Conservation (phyloP, 2,329 filamentous ascomycete species). For the Colletotrichum agaves region DNA sequence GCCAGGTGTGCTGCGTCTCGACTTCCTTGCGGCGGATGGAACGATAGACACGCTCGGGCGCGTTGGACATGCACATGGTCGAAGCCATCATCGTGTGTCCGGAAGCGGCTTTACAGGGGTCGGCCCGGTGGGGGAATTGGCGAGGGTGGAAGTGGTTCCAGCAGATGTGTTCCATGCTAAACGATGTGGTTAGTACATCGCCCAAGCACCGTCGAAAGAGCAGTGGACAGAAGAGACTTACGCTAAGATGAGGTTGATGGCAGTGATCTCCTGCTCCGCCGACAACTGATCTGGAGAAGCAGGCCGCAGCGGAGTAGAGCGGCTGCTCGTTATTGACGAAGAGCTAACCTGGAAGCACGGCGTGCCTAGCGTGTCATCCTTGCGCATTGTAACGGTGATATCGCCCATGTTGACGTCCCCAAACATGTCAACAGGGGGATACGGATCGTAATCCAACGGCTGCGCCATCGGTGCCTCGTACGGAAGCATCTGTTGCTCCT, state of each 20-base stretch:
- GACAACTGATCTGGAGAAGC: slow-evolving; percentile 44
- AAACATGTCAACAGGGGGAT: slow-evolving; percentile 44
- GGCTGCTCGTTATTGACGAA: slow-evolving; percentile 39
- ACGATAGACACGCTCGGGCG: slow-evolving; percentile 49
- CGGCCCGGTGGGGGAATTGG: slow-evolving; percentile 49
- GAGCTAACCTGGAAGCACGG: slow-evolving; percentile 56
- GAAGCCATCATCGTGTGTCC: slow-evolving; percentile 59
- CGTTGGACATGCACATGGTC: slow-evolving; percentile 53
- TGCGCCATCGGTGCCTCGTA: slow-evolving; percentile 21
- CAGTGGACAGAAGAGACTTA: slow-evolving; percentile 44
- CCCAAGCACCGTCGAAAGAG: no score
- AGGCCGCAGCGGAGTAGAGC: slow-evolving; percentile 35
- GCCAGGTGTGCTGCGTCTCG: slow-evolving; percentile 46
- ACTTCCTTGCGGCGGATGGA: slow-evolving; percentile 24
- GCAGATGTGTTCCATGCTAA: slow-evolving; percentile 63
- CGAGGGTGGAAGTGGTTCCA: slow-evolving; percentile 60
- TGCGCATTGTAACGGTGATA: slow-evolving; percentile 53
- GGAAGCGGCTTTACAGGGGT: slow-evolving; percentile 45
- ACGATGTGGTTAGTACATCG: neutral
- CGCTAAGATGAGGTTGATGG: slow-evolving; percentile 65
- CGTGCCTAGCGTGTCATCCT: slow-evolving; percentile 53
- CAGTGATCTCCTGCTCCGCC: slow-evolving; percentile 54
- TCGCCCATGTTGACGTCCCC: slow-evolving; percentile 50
- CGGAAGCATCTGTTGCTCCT: slow-evolving; percentile 19
- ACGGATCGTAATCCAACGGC: slow-evolving; percentile 23